Percentiles rank a stretch among this genome's conserved stretches.
phyloP scores from a whole-genome alignment of 345 rosid species.

The Cardamine occulta region DNA sequence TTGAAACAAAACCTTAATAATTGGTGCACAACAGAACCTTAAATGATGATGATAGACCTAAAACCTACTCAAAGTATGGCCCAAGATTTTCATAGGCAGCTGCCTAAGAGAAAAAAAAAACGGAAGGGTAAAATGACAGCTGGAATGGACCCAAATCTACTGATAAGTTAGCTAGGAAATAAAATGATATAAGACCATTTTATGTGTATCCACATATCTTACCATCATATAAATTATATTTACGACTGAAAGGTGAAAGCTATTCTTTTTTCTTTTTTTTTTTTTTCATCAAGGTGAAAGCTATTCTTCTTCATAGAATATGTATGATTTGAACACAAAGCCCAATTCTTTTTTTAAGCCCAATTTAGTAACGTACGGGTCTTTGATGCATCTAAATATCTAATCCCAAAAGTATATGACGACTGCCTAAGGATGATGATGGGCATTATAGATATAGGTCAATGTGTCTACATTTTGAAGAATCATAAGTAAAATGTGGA shows the following conservation, averaged over 20 bases:
- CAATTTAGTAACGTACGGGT: neutral
- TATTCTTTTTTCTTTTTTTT: neutral
- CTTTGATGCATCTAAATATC: neutral
- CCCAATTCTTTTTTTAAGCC: neutral
- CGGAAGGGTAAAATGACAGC: neutral
- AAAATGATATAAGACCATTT: neutral
- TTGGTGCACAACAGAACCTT: slow-evolving; percentile 32
- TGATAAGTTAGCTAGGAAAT: neutral
- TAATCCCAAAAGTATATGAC: neutral
- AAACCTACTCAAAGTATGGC: slow-evolving; percentile 26
- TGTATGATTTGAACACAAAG: neutral
- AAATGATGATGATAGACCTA: slow-evolving; percentile 29
- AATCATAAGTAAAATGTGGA: neutral
- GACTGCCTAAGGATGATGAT: neutral
- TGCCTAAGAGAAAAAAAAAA: neutral
- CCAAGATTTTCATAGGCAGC: slow-evolving; percentile 17
- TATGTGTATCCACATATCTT: neutral
- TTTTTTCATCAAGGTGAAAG: neutral
- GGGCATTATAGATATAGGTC: neutral
- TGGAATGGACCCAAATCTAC: slow-evolving; percentile 4
- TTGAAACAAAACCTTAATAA: slow-evolving; percentile 32
- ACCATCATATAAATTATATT: neutral
- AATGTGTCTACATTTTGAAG: neutral
- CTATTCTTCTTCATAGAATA: neutral
- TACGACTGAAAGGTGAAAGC: neutral